Conservation (phyloP, 2,329 filamentous ascomycete species). For the Chaetomium sp. region DNA sequence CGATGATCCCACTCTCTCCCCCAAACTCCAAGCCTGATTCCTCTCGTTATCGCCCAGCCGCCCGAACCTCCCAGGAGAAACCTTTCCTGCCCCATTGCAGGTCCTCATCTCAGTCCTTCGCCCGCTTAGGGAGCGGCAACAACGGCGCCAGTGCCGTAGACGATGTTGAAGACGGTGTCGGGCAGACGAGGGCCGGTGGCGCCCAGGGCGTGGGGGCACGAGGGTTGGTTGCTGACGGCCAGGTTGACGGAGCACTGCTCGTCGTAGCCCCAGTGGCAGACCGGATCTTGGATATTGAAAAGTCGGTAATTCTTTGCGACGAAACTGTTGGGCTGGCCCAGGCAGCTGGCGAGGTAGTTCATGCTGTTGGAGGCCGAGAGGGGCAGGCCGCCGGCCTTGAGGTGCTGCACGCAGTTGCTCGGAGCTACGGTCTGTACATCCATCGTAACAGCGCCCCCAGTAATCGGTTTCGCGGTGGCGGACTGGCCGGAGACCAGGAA, state of each 20-base stretch:
- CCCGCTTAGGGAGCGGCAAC: slow-evolving; percentile 28
- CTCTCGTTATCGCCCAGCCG: too few relatives aligned
- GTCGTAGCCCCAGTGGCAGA: slow-evolving; percentile 52
- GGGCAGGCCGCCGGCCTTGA: slow-evolving; percentile 51
- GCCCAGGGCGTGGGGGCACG: slow-evolving; percentile 51
- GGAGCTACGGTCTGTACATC: slow-evolving; percentile 51
- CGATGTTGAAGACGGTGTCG: slow-evolving; percentile 50
- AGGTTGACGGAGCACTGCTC: slow-evolving; percentile 53
- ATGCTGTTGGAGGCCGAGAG: slow-evolving; percentile 58
- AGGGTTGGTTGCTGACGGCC: slow-evolving; percentile 52
- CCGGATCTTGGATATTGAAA: slow-evolving; percentile 54
- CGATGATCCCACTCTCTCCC: too few relatives aligned
- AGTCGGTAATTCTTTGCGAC: slow-evolving; percentile 54
- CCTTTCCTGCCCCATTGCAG: neutral
- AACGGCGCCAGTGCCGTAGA: slow-evolving; percentile 50
- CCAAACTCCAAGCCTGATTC: too few relatives aligned
- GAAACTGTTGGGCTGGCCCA: slow-evolving; percentile 49
- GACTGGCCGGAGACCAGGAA: slow-evolving; percentile 53
- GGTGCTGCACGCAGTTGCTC: slow-evolving; percentile 54
- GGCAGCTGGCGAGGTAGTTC: slow-evolving; percentile 52
- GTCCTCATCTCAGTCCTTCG: neutral
- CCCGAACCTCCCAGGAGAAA: neutral
- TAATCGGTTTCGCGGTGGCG: slow-evolving; percentile 47
- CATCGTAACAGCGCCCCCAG: slow-evolving; percentile 54
- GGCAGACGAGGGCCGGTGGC: slow-evolving; percentile 27